Evolutionary conservation across 202 grass and related monocot species (phyloP).

Genomic region (Thinopyrum obtusiflorum): DNA sequence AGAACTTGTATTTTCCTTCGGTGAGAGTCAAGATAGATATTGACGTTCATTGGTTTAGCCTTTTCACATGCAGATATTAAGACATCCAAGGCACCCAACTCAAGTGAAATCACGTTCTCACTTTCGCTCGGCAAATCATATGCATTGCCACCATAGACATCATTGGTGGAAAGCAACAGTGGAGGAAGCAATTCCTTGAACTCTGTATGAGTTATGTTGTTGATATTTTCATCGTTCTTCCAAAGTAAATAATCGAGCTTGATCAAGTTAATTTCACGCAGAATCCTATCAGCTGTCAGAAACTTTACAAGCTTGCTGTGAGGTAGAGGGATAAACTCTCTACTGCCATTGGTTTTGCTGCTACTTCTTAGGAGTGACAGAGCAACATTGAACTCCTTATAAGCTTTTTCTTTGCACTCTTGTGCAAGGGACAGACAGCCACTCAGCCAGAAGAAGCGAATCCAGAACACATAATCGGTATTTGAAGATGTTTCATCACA

Average conservation of each 20-base stretch:
- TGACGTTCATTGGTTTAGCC: slow-evolving; percentile 66
- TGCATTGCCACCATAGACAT: slow-evolving; percentile 53
- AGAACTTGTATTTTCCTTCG: slow-evolving; percentile 77
- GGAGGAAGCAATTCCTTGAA: slow-evolving; percentile 81
- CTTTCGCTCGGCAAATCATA: slow-evolving; percentile 45
- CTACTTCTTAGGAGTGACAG: slow-evolving; percentile 61
- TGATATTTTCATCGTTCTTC: slow-evolving; percentile 73
- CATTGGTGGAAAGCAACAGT: slow-evolving; percentile 83
- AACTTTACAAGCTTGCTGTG: slow-evolving; percentile 69
- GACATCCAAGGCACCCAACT: slow-evolving; percentile 76
- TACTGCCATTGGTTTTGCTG: slow-evolving; percentile 30
- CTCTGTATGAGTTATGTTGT: slow-evolving; percentile 71
- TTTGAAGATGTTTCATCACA: slow-evolving; percentile 39
- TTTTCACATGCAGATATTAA: slow-evolving; percentile 94
- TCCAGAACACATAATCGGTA: slow-evolving; percentile 54
- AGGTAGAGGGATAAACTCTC: slow-evolving; percentile 67
- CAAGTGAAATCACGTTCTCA: slow-evolving; percentile 60
- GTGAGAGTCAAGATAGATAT: slow-evolving; percentile 80
- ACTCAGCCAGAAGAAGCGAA: slow-evolving; percentile 84
- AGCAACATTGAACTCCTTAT: slow-evolving; percentile 67
- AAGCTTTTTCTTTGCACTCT: slow-evolving; percentile 76
- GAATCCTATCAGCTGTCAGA: slow-evolving; percentile 79
- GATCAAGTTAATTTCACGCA: slow-evolving; percentile 87
- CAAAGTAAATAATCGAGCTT: slow-evolving; percentile 82
- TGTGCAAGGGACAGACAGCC: slow-evolving; percentile 76